Evolutionary conservation across 805 yeast genomes (phyloP), one percentile per base, ranked within the genome.

Genomic region (Candida nonsorbophila): DNA sequence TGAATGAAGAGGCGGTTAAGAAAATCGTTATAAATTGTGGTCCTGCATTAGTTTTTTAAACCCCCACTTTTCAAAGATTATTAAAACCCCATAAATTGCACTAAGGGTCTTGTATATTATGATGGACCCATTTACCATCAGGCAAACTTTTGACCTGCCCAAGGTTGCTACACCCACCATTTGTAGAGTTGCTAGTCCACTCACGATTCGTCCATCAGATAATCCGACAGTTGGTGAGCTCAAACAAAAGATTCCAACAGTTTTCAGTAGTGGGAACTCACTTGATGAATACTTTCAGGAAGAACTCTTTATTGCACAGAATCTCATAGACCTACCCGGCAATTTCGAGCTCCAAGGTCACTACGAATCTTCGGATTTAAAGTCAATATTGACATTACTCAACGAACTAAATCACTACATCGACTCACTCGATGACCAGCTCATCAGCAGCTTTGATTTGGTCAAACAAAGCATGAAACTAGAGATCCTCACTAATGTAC

Each of bases 401-500:
- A 8, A 18, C 20, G 10, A 10, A 10, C 7, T 18, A 10, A 18
- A 10, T 18, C 10, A 7, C 24, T 27, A 9, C 21, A 27, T 17
- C 18, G 18, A 8, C 8, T 27, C 6, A 27, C 27, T 19, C 20
- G 24, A 27, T 14, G 14, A 20, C 8, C 12, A 20, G 5, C 16
- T 38, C 15, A 10, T 16, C 1, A 24, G 21, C 4, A 16, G 26
- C 3, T 25, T 20, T 16, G 27, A 39, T n/a, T 11, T 18, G 6
- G 29, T 26, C 3, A 28, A 25, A 5, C 25, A 31, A 16, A 21
- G 29, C 3, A 27, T 39, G 20, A 39, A 36, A 15, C 24, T 39
- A 25, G 31, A 30, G 9, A 28, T 39, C 4, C 28, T 39, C 14
- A 23, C 32, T n/a, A 39, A 39, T 22, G 40, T 36, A 11, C 22